Evolutionary conservation across 2,329 filamentous ascomycete species (phyloP).

Genomic region (Intubia oerlemansii): DNA sequence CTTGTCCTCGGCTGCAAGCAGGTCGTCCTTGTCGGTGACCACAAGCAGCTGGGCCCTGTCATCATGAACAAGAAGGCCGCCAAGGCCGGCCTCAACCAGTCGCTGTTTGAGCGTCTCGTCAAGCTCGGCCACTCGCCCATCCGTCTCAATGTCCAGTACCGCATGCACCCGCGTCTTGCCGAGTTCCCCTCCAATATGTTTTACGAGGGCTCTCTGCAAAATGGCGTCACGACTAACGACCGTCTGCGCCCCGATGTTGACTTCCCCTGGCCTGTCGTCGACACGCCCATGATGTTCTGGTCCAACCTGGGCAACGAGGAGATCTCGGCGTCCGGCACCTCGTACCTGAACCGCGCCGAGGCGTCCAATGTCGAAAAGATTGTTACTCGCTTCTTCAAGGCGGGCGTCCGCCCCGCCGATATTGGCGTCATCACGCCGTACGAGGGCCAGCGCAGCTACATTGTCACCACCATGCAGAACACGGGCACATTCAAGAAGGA

Average conservation of each 20-base stretch:
- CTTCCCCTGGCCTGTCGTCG: conserved; percentile 88
- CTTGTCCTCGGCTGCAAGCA: conserved; percentile 95
- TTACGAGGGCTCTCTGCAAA: conserved; percentile 92
- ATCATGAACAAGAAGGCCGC: conserved; percentile 99
- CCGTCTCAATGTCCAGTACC: conserved; percentile 89
- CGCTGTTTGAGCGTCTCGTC: conserved; percentile 91
- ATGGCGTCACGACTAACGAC: conserved; percentile 79
- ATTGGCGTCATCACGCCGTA: conserved; percentile 98
- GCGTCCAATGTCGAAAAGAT: conserved; percentile 97
- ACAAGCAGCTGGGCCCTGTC: conserved; percentile 92
- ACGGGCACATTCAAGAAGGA: conserved; percentile 97
- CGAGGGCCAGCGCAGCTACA: conserved; percentile 93
- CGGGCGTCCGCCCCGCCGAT: conserved; percentile 77
- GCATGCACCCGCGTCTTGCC: conserved; percentile 95
- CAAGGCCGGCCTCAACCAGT: conserved; percentile 92
- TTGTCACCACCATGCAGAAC: conserved; percentile 98
- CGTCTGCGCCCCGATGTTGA: conserved; percentile 83
- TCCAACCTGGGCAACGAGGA: conserved; percentile 94
- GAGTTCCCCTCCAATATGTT: conserved; percentile 99
- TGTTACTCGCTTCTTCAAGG: conserved; percentile 96
- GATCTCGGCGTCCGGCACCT: conserved; percentile 92
- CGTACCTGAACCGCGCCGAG: conserved; percentile 93
- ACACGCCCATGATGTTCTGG: conserved; percentile 99
- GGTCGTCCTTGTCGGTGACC: conserved; percentile 93
- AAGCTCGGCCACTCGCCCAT: conserved; percentile 81